Evolutionary conservation across 495 filamentous ascomycete species (phyloP).

Genomic region (Endocarpon pusillum): DNA sequence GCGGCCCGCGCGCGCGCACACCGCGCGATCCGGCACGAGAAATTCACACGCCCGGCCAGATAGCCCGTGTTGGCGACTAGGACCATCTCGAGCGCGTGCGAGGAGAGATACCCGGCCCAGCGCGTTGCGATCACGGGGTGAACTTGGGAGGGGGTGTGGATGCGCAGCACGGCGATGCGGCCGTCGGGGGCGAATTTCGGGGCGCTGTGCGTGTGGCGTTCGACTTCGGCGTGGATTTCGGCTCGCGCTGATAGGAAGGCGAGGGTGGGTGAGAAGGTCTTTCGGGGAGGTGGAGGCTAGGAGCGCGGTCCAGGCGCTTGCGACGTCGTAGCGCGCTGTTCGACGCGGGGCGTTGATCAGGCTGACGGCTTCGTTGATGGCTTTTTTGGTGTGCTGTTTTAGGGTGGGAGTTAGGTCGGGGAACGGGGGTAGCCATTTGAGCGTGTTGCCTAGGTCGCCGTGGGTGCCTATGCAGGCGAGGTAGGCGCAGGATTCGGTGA

Average conservation of each 20-base stretch:
- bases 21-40: conserved; percentile 37
- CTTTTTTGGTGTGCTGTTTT: conserved; percentile 37
- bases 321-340: conserved; percentile 34
- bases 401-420: conserved; percentile 37
- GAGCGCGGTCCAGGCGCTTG: conserved; percentile 36
- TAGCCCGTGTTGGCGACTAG: conserved; percentile 43
- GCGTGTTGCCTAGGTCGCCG: conserved; percentile 37
- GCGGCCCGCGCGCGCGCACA: conserved; percentile 21
- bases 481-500: conserved; percentile 29
- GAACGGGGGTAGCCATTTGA: conserved; percentile 41
- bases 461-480: conserved; percentile 39
- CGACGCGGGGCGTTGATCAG: conserved; percentile 40
- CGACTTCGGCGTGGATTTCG: conserved; percentile 37
- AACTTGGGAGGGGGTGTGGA: conserved; percentile 33
- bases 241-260: conserved; percentile 26
- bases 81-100: conserved; percentile 33
- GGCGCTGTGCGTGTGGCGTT: conserved; percentile 32
- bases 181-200: conserved; percentile 39
- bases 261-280: conserved; percentile 26
- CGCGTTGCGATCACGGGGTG: conserved; percentile 42
- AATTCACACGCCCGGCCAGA: conserved; percentile 35
- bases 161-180: conserved; percentile 37
- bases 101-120: conserved; percentile 35
- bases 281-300: conserved; percentile 19
- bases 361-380: conserved; percentile 35